Evolutionary conservation across 495 filamentous ascomycete genomes (phyloP).

Genomic region (Sordaria brevicollis): DNA sequence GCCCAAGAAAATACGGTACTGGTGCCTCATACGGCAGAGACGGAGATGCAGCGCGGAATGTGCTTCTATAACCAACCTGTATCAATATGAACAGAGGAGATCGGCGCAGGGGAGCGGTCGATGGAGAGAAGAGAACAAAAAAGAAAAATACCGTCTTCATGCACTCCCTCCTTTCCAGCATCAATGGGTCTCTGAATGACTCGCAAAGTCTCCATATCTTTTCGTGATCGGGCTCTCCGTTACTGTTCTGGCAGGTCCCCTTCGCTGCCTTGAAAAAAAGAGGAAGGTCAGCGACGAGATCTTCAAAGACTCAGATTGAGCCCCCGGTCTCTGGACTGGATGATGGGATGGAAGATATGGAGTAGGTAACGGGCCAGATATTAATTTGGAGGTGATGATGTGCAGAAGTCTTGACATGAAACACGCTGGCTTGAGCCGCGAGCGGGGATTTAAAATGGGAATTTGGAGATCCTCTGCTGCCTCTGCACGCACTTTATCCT

Average conservation of each 20-base stretch:
- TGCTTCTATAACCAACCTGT: background rate
- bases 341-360: background rate
- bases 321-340: background rate
- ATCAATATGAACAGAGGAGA: background rate
- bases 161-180: background rate
- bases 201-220: background rate
- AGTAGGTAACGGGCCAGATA: background rate
- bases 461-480: background rate
- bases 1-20: too few relatives aligned
- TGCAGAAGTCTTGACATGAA: background rate
- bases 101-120: background rate
- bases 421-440: background rate
- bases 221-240: background rate
- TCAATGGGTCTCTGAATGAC: background rate
- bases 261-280: too few relatives aligned
- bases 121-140: background rate
- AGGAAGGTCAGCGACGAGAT: background rate
- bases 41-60: background rate
- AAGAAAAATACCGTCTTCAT: background rate
- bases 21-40: background rate
- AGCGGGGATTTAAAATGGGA: background rate
- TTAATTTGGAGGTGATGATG: background rate
- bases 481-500: background rate
- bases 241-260: background rate
- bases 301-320: background rate